phyloP scores from a whole-genome alignment of 148 eudicot species.

The Pharnaceum exiguum region DNA sequence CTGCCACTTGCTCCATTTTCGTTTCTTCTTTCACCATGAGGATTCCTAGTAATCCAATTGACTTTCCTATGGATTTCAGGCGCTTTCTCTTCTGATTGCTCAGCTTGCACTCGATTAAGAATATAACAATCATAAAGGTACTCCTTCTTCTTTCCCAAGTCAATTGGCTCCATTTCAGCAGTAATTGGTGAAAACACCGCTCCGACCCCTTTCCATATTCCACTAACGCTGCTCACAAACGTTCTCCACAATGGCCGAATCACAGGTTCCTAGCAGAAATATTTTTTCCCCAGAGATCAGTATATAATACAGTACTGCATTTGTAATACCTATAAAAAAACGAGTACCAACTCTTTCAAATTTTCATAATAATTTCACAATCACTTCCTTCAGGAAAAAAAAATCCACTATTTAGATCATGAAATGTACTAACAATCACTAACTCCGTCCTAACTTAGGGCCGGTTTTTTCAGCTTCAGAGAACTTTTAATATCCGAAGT shows the following conservation, averaged over 20 bases:
- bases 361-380: too few species aligned
- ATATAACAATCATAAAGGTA: slow-evolving; percentile 87
- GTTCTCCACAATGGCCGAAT: slow-evolving; percentile 90
- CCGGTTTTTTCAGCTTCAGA: too few species aligned
- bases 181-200: slow-evolving; percentile 94
- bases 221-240: slow-evolving; percentile 91
- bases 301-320: background rate
- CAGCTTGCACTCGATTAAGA: slow-evolving; percentile 54
- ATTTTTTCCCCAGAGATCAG: slow-evolving; percentile 1
- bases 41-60: slow-evolving; percentile 89
- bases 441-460: too few species aligned
- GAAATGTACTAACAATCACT: too few species aligned
- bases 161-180: slow-evolving; percentile 98
- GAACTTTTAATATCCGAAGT: too few species aligned
- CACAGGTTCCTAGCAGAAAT: slow-evolving; percentile 75
- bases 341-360: too few species aligned
- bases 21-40: slow-evolving; percentile 59
- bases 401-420: too few species aligned
- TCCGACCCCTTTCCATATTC: slow-evolving; percentile 99
- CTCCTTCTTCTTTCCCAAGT: slow-evolving; percentile 60
- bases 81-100: slow-evolving; percentile 34
- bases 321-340: background rate
- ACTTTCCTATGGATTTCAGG: slow-evolving; percentile 55
- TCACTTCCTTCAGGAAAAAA: too few species aligned
- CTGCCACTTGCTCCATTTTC: slow-evolving; percentile 23